Conservation (phyloP, 2,329 filamentous ascomycete genomes). For the Cladorrhinum sp. region DNA sequence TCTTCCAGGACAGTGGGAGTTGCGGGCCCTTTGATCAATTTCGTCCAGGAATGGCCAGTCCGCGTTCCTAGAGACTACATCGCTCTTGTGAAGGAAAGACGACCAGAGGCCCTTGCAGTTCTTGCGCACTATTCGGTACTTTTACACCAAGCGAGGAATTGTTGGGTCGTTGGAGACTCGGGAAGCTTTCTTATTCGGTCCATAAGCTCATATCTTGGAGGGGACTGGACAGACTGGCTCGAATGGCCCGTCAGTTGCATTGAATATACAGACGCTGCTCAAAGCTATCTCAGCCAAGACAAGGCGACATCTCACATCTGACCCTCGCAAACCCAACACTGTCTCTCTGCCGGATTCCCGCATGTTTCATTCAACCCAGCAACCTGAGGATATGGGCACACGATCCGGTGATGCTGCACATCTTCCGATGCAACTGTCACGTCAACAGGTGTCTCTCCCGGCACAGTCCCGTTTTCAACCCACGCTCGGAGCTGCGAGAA, state of each 20-base stretch:
- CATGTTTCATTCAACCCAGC: neutral
- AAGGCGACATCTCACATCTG: neutral
- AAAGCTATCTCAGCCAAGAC: no score
- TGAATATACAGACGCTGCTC: neutral
- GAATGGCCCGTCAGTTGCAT: conserved; percentile 23
- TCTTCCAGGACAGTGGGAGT: neutral
- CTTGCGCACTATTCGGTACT: conserved; percentile 43
- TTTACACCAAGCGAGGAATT: conserved; percentile 32
- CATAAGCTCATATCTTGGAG: conserved; percentile 23
- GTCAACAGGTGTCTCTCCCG: conserved; percentile 19
- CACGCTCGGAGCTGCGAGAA: conserved; percentile 28
- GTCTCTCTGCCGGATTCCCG: neutral
- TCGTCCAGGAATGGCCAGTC: conserved; percentile 23
- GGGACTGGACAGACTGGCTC: conserved; percentile 29
- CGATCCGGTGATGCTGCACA: conserved; percentile 1
- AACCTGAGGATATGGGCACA: conserved; percentile 19
- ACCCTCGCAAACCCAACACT: neutral
- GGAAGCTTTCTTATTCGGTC: conserved; percentile 26
- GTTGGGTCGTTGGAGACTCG: conserved; percentile 33
- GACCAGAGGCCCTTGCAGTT: conserved; percentile 41
- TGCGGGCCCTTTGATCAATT: neutral
- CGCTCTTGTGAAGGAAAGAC: conserved; percentile 33
- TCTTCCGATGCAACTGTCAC: conserved; percentile 2
- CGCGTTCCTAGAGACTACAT: conserved; percentile 28
- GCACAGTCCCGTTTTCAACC: conserved; percentile 32